These are phyloP conservation scores for Septoria petroselini DNA, from an alignment of 2,329 filamentous ascomycete species.

Conservation along the genomic window DNA sequence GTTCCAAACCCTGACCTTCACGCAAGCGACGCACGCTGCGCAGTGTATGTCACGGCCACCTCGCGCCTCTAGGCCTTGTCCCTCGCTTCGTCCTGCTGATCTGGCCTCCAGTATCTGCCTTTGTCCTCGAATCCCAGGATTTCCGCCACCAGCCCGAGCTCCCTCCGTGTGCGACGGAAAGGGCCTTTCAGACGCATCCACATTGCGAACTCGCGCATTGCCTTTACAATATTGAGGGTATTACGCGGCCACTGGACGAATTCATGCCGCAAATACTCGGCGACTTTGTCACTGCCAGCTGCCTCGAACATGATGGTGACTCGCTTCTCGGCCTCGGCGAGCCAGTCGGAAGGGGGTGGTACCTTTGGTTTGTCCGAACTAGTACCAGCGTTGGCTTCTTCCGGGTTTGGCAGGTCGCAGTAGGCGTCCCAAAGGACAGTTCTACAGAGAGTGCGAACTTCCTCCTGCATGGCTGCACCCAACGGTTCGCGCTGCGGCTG, in stretches of 20 bases:
- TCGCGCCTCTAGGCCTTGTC: too few relatives aligned
- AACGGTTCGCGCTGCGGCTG: conserved; percentile 1
- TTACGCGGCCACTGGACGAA: conserved; percentile 16
- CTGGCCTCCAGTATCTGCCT: conserved; percentile 16
- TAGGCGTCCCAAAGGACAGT: conserved; percentile 23
- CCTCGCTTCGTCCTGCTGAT: too few relatives aligned
- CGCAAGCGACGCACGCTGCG: too few relatives aligned
- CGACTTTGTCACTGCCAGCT: conserved; percentile 12
- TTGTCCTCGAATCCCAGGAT: conserved; percentile 24
- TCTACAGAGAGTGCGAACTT: conserved; percentile 19
- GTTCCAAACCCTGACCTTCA: too few relatives aligned
- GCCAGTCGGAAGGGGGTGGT: conserved; percentile 17
- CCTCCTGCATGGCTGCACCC: conserved; percentile 15
- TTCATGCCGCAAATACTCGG: conserved; percentile 14
- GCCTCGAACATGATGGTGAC: conserved; percentile 17
- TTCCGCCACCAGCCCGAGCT: conserved; percentile 23
- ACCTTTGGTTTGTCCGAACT: background rate
- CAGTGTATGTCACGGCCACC: too few relatives aligned
- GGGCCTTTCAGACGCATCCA: conserved; percentile 13
- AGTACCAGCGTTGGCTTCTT: background rate
- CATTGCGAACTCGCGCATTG: conserved; percentile 17
- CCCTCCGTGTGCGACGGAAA: conserved; percentile 12
- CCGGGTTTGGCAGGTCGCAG: conserved; percentile 13
- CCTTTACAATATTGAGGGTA: conserved; percentile 13
- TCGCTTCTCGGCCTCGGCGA: conserved; percentile 16